phyloP scores from a whole-genome alignment of 2,329 filamentous ascomycete species.

The Knufia fluminis region DNA sequence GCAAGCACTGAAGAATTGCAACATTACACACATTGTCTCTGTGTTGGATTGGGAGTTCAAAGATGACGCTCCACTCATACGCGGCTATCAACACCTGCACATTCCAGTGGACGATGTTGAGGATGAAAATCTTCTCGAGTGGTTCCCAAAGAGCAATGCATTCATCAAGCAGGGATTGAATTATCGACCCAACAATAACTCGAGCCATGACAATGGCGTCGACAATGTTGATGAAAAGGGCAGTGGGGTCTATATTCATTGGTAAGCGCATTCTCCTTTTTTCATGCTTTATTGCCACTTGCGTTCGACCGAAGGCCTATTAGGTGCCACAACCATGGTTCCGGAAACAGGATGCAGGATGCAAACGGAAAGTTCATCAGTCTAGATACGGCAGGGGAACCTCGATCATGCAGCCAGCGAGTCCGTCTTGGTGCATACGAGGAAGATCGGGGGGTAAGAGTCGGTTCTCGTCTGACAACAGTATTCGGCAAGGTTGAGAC shows the following conservation, averaged over 20 bases:
- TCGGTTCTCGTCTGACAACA: no score
- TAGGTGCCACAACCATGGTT: background rate
- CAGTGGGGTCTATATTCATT: slow-evolving; percentile 58
- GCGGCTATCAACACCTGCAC: slow-evolving; percentile 60
- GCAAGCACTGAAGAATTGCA: slow-evolving; percentile 57
- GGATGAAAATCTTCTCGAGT: slow-evolving; percentile 74
- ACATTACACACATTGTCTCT: slow-evolving; percentile 86
- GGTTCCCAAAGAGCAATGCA: slow-evolving; percentile 66
- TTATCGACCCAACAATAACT: slow-evolving; percentile 7
- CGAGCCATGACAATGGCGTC: background rate
- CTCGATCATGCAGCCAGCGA: no score
- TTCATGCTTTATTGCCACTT: background rate
- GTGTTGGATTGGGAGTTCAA: slow-evolving; percentile 57
- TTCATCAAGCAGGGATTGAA: slow-evolving; percentile 75
- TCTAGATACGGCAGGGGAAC: no score
- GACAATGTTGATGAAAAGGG: slow-evolving; percentile 34
- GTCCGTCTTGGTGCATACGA: no score
- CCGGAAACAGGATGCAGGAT: background rate
- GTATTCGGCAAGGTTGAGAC: no score
- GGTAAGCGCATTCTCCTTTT: slow-evolving; percentile 43
- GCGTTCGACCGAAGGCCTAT: slow-evolving; percentile 6
- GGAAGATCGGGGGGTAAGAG: no score
- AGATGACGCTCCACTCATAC: slow-evolving; percentile 42
- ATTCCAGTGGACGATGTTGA: slow-evolving; percentile 87
- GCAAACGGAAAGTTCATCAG: no score